Evolutionary conservation across 2,329 filamentous ascomycete species (phyloP).

Genomic region (Teratosphaeria gauchensis): DNA sequence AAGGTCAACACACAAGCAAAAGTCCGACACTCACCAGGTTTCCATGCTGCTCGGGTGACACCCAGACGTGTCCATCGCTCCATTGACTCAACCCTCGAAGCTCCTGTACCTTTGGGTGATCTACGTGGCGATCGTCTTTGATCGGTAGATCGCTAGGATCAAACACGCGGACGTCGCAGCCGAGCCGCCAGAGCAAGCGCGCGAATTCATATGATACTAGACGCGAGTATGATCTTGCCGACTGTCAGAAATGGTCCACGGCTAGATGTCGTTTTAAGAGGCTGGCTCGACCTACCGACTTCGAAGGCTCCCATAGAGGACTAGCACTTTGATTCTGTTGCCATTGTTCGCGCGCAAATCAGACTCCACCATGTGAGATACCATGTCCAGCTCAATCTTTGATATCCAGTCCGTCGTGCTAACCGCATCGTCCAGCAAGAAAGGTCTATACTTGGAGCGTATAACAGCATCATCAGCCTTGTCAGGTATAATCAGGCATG

Average conservation of each 20-base stretch:
- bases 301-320: slow-evolving; percentile 52
- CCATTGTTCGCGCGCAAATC: slow-evolving; percentile 31
- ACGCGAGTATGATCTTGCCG: slow-evolving; percentile 47
- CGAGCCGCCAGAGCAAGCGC: slow-evolving; percentile 53
- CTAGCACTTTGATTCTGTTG: slow-evolving; percentile 45
- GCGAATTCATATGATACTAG: slow-evolving; percentile 51
- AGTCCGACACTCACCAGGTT: slow-evolving; percentile 39
- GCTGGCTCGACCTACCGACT: slow-evolving; percentile 10
- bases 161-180: slow-evolving; percentile 57
- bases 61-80: slow-evolving; percentile 59
- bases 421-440: slow-evolving; percentile 36
- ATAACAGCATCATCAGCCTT: slow-evolving; percentile 38
- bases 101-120: slow-evolving; percentile 53
- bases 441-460: slow-evolving; percentile 47
- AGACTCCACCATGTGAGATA: slow-evolving; percentile 41
- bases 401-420: slow-evolving; percentile 46
- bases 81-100: slow-evolving; percentile 51
- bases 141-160: slow-evolving; percentile 50
- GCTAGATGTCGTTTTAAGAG: background rate
- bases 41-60: slow-evolving; percentile 58
- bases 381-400: slow-evolving; percentile 46
- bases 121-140: slow-evolving; percentile 52
- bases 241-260: background rate
- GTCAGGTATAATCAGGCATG: slow-evolving; percentile 33
- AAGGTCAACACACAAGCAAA: background rate